These are phyloP conservation scores for Hansenula lynferdii DNA, from an alignment of 1,139 yeast species.

Conservation along the genomic window DNA sequence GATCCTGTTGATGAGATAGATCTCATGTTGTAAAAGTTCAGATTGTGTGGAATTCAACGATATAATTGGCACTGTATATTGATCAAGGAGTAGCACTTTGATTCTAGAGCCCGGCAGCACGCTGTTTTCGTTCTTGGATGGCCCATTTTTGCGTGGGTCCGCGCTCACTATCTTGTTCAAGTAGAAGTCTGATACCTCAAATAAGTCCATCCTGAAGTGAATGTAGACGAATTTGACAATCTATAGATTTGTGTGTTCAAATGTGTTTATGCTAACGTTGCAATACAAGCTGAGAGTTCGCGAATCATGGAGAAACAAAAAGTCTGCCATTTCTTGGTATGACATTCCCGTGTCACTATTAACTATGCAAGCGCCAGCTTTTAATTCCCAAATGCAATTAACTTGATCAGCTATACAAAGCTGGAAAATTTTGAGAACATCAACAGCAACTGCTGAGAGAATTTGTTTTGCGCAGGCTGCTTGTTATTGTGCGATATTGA, in stretches of 20 bases:
- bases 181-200: constrained; percentile 46
- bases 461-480: no score
- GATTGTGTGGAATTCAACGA: constrained; percentile 89
- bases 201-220: constrained; percentile 51
- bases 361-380: neutral
- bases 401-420: no score
- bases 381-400: no score
- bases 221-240: neutral
- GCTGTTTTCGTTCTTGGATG: constrained; percentile 16
- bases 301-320: no score
- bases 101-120: constrained; percentile 41
- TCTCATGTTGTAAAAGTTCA: constrained; percentile 71
- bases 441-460: no score
- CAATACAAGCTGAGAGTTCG: no score
- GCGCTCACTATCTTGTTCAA: constrained; percentile 39
- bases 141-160: neutral
- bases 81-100: constrained; percentile 74
- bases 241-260: no score
- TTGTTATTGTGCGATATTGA: no score
- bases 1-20: constrained; percentile 71
- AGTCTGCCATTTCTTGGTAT: neutral
- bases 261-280: neutral
- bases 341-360: neutral
- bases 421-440: no score
- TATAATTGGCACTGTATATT: constrained; percentile 72